A percentile compares a stretch with the other conserved stretches of the same genome.
Conservation (phyloP, 176 grass and related monocot genomes). For the Carex myosuroides region DNA sequence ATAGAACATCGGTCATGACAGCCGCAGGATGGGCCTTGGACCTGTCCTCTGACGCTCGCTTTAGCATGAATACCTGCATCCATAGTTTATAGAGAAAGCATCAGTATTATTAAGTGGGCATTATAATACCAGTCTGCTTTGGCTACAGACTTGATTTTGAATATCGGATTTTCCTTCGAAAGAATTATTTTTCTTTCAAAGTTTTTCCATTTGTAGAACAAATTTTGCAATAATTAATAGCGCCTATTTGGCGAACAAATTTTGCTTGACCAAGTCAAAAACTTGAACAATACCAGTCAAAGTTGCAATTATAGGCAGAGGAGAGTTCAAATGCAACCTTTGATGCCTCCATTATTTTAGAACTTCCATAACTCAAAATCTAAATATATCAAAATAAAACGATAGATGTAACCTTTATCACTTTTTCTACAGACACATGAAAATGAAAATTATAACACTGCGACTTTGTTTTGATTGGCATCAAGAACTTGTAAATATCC, state of each 20-base stretch:
- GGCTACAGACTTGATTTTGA: not conserved
- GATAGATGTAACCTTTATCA: not conserved
- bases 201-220: not conserved
- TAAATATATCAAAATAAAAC: not conserved
- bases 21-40: conserved; percentile 75
- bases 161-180: not conserved
- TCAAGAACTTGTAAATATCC: not conserved
- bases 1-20: conserved; percentile 72
- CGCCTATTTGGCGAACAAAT: not conserved
- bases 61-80: conserved; percentile 82
- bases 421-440: not conserved
- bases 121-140: not conserved
- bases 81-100: not conserved
- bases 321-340: not conserved
- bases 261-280: not conserved
- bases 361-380: not conserved
- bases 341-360: not conserved
- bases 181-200: not conserved
- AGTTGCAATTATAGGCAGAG: not conserved
- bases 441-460: not conserved
- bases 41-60: conserved; percentile 49
- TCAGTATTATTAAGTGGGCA: not conserved
- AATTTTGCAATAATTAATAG: not conserved
- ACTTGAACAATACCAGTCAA: not conserved
- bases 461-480: not conserved